phyloP scores from a whole-genome alignment of 352 stramenopile species.

The Globisporangium acanthophoron region DNA sequence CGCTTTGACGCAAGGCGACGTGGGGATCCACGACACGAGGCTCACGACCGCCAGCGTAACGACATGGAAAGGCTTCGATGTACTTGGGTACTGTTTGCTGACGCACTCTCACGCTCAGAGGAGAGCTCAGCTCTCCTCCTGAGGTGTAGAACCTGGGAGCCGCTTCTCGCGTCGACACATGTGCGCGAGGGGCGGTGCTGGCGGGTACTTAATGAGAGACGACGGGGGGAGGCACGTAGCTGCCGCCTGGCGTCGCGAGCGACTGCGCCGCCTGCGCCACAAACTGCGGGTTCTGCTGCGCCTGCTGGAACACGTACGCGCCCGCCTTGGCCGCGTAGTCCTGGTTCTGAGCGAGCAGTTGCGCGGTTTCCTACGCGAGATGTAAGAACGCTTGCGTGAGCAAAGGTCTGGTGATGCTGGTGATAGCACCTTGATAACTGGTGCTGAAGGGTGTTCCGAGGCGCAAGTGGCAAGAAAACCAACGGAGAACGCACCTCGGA shows the following conservation, averaged over 20 bases:
- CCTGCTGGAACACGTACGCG: constrained; percentile 59
- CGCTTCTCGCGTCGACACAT: not conserved
- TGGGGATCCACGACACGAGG: too few species aligned
- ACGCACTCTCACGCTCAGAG: too few species aligned
- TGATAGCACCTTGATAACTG: too few species aligned
- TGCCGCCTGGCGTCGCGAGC: constrained; percentile 26
- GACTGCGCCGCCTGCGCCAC: constrained; percentile 54
- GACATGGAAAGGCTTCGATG: not conserved
- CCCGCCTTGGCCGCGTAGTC: constrained; percentile 51
- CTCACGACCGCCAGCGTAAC: not conserved
- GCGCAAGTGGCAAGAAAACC: not conserved
- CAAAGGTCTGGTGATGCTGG: too few species aligned
- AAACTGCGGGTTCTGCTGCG: constrained; percentile 70
- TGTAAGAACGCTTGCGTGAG: not conserved
- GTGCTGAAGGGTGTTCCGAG: not conserved
- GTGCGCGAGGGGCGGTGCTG: not conserved
- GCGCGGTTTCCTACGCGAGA: constrained; percentile 40
- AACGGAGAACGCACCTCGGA: constrained; percentile 22
- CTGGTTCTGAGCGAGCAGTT: constrained; percentile 57
- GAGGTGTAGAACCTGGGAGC: not conserved
- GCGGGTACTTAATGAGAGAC: constrained; percentile 3
- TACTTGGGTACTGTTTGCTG: too few species aligned
- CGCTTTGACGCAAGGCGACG: too few species aligned
- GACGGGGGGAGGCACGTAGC: constrained; percentile 34
- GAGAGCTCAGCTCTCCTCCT: not conserved